A percentile compares a stretch with the other conserved stretches of the same genome.
These are phyloP conservation scores for Dentipellis sp. DNA, from an alignment of 768 basidiomycete genomes.

Conservation along the genomic window DNA sequence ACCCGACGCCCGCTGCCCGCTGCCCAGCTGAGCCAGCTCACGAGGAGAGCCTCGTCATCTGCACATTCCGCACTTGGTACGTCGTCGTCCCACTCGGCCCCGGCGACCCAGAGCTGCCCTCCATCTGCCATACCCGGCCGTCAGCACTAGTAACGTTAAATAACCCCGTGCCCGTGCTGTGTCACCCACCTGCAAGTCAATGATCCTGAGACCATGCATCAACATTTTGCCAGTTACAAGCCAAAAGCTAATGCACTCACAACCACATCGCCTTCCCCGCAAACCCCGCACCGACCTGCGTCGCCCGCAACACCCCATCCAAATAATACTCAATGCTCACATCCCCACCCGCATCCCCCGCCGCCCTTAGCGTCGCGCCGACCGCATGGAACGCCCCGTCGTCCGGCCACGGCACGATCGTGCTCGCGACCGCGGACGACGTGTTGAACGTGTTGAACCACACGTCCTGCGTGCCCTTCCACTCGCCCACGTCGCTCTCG, in stretches of 20 bases:
- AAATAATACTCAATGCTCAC: conserved; percentile 33
- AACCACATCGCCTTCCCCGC: conserved; percentile 33
- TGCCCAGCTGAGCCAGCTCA: no score
- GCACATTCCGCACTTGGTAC: conserved; percentile 32
- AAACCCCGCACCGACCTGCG: conserved; percentile 32
- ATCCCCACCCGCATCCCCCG: conserved; percentile 24
- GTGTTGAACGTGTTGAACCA: conserved; percentile 39
- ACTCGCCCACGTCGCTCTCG: conserved; percentile 35
- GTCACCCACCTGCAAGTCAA: neutral
- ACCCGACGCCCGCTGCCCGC: no score
- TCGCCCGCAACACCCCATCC: conserved; percentile 27
- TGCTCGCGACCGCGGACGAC: conserved; percentile 31
- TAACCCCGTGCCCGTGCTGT: neutral
- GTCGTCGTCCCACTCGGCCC: conserved; percentile 32
- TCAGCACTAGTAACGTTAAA: neutral
- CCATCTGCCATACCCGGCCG: conserved; percentile 28
- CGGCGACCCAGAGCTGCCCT: conserved; percentile 35
- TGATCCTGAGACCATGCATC: neutral
- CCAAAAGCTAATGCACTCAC: conserved; percentile 18
- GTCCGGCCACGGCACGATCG: conserved; percentile 31
- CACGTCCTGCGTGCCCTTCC: conserved; percentile 31
- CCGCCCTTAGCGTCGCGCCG: conserved; percentile 32
- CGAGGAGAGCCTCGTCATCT: conserved; percentile 18
- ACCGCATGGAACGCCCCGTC: conserved; percentile 35
- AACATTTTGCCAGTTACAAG: neutral